Evolutionary conservation across 2,329 filamentous ascomycete genomes (phyloP), one percentile per base, ranked within the genome.

Genomic region (Alternaria gansuensis): DNA sequence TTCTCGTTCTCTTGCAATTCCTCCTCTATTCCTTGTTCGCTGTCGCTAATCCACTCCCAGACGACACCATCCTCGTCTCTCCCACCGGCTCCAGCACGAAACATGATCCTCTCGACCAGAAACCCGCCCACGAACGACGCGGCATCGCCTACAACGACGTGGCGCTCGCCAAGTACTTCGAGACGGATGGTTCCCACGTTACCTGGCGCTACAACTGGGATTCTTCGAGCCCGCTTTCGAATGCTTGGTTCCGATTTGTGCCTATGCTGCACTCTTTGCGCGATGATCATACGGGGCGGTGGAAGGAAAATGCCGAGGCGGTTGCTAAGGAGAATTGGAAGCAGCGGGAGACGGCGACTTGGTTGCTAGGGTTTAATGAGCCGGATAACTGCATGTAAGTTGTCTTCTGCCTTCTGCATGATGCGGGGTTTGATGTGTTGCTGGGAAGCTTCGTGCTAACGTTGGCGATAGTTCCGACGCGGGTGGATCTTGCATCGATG

Each of bases 181-280:
- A 77, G 37, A 68, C 65, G 45, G 66, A 70, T 6, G 54, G 57
- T 4, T 75, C 77, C 39, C 70, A 82, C 52, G 80, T 85, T 62
- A 76, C 77, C 21, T 91, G 88, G 88, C 82, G 78, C 46, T 90
- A 90, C 82, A 90, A 90, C 82, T 91, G 89, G 89, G 85, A 78
- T 51, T 82, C 82, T 33, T 63, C 63, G 10, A 68, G 80, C 17
- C 69, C 75, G 50, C 77, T 77, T 21, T 51, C 37, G 1, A 59
- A 69, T 9, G 67, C 72, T 10, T 72, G 71, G 49, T 71, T 87
- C 66, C 81, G 84, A 71, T 93, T 81, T 77, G 82, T 90, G 28
- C 90, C 90, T 55, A 89, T 74, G 64, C 63, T 74, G 9, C 66
- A 70, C 34, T 60, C 59, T 2, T 50, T 66, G 8, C 31, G 21